These are phyloP conservation scores for Simplicillium sp. DNA, from an alignment of 2,329 filamentous ascomycete species.

Conservation along the genomic window DNA sequence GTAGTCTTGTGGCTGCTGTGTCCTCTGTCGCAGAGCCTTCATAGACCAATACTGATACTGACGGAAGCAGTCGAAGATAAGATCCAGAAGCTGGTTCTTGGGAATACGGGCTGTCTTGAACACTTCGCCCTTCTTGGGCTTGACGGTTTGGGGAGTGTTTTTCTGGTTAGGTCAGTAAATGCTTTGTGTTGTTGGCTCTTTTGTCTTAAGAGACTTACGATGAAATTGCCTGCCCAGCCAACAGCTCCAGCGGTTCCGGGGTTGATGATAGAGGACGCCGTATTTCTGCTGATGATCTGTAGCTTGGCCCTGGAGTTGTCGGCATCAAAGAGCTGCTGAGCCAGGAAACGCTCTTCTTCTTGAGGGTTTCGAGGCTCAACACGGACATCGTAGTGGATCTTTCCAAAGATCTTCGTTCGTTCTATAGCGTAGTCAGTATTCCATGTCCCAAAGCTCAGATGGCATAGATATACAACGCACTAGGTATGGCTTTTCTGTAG, in stretches of 20 bases:
- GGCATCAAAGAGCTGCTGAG: slow-evolving; percentile 42
- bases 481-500: slow-evolving; percentile 64
- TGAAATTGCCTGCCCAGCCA: slow-evolving; percentile 36
- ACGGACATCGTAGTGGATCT: slow-evolving; percentile 66
- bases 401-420: slow-evolving; percentile 66
- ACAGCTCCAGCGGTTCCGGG: slow-evolving; percentile 34
- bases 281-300: slow-evolving; percentile 38
- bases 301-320: slow-evolving; percentile 40
- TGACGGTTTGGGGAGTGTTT: slow-evolving; percentile 35
- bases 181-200: slow-evolving; percentile 1
- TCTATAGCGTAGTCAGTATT: slow-evolving; percentile 37
- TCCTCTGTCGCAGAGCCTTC: slow-evolving; percentile 66
- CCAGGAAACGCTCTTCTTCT: slow-evolving; percentile 57
- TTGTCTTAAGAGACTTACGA: slow-evolving; percentile 34
- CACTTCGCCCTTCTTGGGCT: slow-evolving; percentile 59
- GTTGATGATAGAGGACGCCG: slow-evolving; percentile 44
- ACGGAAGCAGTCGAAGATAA: slow-evolving; percentile 74
- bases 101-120: slow-evolving; percentile 82
- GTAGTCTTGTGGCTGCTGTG: slow-evolving; percentile 88
- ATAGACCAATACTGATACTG: slow-evolving; percentile 91
- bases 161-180: slow-evolving; percentile 31
- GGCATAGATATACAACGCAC: slow-evolving; percentile 33
- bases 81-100: slow-evolving; percentile 78
- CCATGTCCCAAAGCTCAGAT: background rate
- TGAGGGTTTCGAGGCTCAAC: slow-evolving; percentile 63